These are phyloP conservation scores for Moniliella sp. DNA, from an alignment of 1,284 basidiomycete genomes.

Conservation along the genomic window DNA sequence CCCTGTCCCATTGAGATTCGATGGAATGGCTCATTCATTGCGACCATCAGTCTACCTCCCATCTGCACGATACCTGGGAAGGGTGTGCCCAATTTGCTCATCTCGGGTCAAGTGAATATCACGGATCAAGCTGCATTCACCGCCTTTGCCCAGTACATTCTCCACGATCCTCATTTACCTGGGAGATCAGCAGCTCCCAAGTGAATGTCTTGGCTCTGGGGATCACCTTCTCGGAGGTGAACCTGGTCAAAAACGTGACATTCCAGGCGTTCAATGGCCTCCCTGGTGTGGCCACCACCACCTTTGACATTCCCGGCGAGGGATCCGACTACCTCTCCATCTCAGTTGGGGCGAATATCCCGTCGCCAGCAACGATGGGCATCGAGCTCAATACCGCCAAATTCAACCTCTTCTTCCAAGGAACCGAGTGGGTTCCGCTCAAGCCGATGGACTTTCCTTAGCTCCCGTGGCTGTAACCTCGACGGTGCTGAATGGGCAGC, in stretches of 20 bases:
- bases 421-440: conserved; percentile 36
- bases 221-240: conserved; percentile 49
- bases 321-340: conserved; percentile 50
- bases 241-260: conserved; percentile 45
- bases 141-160: conserved; percentile 45
- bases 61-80: conserved; percentile 50
- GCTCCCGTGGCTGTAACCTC: conserved; percentile 40
- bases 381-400: conserved; percentile 51
- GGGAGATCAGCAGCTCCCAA: conserved; percentile 48
- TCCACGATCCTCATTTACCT: conserved; percentile 50
- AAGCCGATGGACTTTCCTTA: conserved; percentile 39
- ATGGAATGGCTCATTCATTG: conserved; percentile 51
- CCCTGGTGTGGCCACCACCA: conserved; percentile 43
- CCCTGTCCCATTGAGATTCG: conserved; percentile 39
- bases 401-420: conserved; percentile 42
- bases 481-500: conserved; percentile 44
- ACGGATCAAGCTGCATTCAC: conserved; percentile 40
- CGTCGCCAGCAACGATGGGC: conserved; percentile 48
- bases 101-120: conserved; percentile 33
- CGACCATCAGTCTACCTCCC: conserved; percentile 44
- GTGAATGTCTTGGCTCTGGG: conserved; percentile 48
- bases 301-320: conserved; percentile 44
- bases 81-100: conserved; percentile 47
- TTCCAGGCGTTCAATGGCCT: conserved; percentile 53
- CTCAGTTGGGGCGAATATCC: conserved; percentile 47